Base-by-base conservation (phyloP, 257 asterid genomes). In the Plantago ovata region DNA sequence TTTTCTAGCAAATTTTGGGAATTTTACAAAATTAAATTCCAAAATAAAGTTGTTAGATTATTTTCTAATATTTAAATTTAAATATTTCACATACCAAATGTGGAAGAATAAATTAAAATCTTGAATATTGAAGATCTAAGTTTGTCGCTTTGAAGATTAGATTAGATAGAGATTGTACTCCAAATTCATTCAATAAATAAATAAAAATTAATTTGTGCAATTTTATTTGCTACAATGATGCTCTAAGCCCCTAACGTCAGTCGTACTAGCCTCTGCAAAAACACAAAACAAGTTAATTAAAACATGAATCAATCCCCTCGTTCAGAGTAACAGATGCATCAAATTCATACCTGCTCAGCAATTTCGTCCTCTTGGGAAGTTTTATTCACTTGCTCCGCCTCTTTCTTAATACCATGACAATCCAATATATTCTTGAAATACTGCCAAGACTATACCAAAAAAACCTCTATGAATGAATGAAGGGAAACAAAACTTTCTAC, bases 211-310 rank as follows among this genome's bases (percentile, higher is more conserved):
- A n/a, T n/a, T n/a, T n/a, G n/a, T n/a, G n/a, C n/a, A n/a, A n/a
- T n/a, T n/a, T n/a, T n/a, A n/a, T n/a, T n/a, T n/a, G n/a, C n/a
- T n/a, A n/a, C n/a, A n/a, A n/a, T n/a, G n/a, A n/a, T n/a, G n/a
- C n/a, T n/a, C n/a, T n/a, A n/a, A n/a, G n/a, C n/a, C 76, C 68
- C 83, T 62, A 82, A 53, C 21, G 99, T 89, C 76, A 70, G 68
- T 64, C 92, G 83, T 61, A 93, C 86, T 63, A 93, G 77, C 71
- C 52, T 74, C 99, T 93, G 94, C 87, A 79, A 62, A 18, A 43
- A 77, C 77, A 79, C 60, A 82, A 18, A 58, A 41, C 32, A 65
- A 53, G 47, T 61, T 56, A 24, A n/a, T 32, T 55, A 46, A 67
- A 61, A 32, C 67, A 59, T 20, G 43, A 14, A 65, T 24, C 4